Conservation (phyloP, 1,284 basidiomycete genomes). For the Heterobasidion annosum region DNA sequence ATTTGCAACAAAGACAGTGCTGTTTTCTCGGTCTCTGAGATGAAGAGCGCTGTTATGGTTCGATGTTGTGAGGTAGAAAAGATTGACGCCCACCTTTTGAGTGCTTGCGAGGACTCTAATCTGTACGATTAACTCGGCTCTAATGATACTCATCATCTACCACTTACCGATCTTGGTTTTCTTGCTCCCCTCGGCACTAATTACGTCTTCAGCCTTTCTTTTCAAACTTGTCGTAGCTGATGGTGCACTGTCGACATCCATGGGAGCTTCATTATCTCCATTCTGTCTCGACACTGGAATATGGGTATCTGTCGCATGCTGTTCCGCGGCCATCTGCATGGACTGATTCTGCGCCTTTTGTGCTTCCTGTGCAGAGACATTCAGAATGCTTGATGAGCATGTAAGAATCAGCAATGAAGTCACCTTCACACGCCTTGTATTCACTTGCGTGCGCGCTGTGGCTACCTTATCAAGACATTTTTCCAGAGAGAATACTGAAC, state of each 20-base stretch:
- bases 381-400: background rate
- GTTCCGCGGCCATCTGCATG: constrained; percentile 40
- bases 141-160: background rate
- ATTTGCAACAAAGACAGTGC: constrained; percentile 81
- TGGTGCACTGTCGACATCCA: constrained; percentile 43
- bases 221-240: constrained; percentile 37
- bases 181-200: constrained; percentile 35
- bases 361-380: constrained; percentile 37
- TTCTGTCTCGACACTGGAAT: constrained; percentile 2
- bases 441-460: constrained; percentile 54
- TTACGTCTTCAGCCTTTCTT: constrained; percentile 52
- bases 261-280: constrained; percentile 20
- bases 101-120: constrained; percentile 33
- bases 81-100: constrained; percentile 47
- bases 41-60: background rate
- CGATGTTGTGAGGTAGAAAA: background rate
- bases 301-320: constrained; percentile 24
- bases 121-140: constrained; percentile 1
- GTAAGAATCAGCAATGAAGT: background rate
- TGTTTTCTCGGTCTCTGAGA: constrained; percentile 88
- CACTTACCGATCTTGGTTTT: constrained; percentile 50
- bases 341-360: constrained; percentile 44
- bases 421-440: constrained; percentile 61
- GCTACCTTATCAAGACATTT: constrained; percentile 61
- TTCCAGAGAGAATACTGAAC: constrained; percentile 63